Percentiles rank a stretch among this genome's conserved stretches.
These are phyloP conservation scores for Talaromyces albobiverticillius DNA, from an alignment of 2,329 filamentous ascomycete genomes.

Conservation along the genomic window DNA sequence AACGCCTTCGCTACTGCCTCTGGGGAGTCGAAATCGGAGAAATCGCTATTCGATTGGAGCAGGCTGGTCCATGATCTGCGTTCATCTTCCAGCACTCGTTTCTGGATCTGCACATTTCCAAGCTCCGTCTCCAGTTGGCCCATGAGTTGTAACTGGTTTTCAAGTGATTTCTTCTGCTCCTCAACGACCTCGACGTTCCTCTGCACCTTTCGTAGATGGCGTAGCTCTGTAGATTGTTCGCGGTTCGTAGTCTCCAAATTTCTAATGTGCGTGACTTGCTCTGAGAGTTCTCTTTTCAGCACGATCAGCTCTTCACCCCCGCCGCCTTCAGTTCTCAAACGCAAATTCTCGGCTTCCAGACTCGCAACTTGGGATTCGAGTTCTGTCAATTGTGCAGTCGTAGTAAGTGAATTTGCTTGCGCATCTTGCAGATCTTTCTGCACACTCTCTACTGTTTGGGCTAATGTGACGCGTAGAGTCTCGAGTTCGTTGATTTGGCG, in stretches of 20 bases:
- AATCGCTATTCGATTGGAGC: conserved; percentile 65
- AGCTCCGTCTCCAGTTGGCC: conserved; percentile 73
- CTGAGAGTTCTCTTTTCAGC: conserved; percentile 81
- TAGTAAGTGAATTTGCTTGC: conserved; percentile 53
- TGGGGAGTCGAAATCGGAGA: conserved; percentile 78
- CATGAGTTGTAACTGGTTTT: conserved; percentile 73
- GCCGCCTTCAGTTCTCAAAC: conserved; percentile 79
- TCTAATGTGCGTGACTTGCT: conserved; percentile 89
- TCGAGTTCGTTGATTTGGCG: conserved; percentile 60
- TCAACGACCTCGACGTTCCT: conserved; percentile 92
- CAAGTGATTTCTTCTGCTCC: conserved; percentile 84
- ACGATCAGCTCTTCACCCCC: conserved; percentile 82
- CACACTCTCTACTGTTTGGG: conserved; percentile 52
- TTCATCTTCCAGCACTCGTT: conserved; percentile 85
- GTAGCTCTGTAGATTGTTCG: conserved; percentile 75
- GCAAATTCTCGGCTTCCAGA: conserved; percentile 78
- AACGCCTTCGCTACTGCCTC: conserved; percentile 83
- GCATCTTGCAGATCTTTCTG: conserved; percentile 55
- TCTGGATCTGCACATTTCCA: conserved; percentile 74
- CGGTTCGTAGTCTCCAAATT: conserved; percentile 76
- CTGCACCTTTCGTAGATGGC: conserved; percentile 73
- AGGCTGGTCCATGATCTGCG: conserved; percentile 82
- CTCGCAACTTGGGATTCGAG: conserved; percentile 69
- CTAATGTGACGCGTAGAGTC: conserved; percentile 57
- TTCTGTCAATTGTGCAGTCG: conserved; percentile 65